Evolutionary conservation across 2,329 filamentous ascomycete genomes (phyloP).

Genomic region (Microdochium trichocladiopsis): DNA sequence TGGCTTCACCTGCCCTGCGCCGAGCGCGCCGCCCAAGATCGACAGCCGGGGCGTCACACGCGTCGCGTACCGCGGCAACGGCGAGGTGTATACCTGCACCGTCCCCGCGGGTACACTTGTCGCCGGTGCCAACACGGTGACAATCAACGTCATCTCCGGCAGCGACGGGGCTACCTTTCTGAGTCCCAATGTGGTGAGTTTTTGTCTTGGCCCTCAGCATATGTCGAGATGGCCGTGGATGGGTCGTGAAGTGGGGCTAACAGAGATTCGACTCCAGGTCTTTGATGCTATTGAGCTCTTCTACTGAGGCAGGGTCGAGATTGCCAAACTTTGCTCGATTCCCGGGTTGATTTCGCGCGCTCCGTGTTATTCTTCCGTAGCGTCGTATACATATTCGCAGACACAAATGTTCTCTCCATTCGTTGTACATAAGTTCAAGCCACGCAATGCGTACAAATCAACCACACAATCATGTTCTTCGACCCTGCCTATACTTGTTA

Average conservation of each 20-base stretch:
- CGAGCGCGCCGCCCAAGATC: conserved; percentile 52
- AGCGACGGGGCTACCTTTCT: conserved; percentile 47
- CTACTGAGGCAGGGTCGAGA: conserved; percentile 11
- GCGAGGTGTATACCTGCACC: conserved; percentile 56
- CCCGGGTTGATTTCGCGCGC: no score
- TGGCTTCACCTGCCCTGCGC: conserved; percentile 37
- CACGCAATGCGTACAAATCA: no score
- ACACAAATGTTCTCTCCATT: no score
- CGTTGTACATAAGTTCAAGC: no score
- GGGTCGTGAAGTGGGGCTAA: no score
- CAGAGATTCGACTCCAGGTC: conserved; percentile 8
- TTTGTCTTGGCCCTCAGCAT: no score
- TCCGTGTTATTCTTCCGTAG: background rate
- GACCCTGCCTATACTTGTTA: no score
- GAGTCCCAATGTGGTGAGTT: conserved; percentile 35
- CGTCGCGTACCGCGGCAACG: conserved; percentile 56
- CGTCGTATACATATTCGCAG: background rate
- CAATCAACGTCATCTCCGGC: conserved; percentile 51
- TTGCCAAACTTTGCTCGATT: no score
- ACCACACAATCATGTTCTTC: no score
- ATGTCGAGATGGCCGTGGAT: no score
- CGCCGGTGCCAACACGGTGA: conserved; percentile 56
- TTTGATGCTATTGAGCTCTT: conserved; percentile 22
- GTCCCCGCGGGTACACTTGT: conserved; percentile 53
- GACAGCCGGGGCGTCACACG: conserved; percentile 59